phyloP scores from a whole-genome alignment of 345 rosid genomes.

The Lumnitzera littorea region DNA sequence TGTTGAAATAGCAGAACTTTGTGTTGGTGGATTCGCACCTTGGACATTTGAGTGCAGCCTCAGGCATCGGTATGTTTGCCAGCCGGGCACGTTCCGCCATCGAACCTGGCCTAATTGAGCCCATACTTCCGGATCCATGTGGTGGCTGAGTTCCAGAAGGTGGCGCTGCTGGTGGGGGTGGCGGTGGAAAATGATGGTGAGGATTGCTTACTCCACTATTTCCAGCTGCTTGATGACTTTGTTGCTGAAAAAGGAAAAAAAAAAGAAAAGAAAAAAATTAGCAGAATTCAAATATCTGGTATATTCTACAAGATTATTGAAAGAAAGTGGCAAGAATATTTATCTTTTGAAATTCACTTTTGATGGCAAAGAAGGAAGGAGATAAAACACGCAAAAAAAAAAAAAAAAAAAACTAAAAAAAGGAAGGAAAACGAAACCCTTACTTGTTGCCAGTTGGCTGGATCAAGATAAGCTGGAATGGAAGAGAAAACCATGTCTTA shows the following conservation, averaged over 20 bases:
- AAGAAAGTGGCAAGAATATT: slow-evolving; percentile 24
- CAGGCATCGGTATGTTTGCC: slow-evolving; percentile 33
- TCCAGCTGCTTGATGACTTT: slow-evolving; percentile 27
- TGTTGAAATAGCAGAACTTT: slow-evolving; percentile 48
- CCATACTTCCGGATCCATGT: slow-evolving; percentile 21
- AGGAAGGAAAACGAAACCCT: slow-evolving; percentile 14
- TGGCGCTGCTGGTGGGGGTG: slow-evolving; percentile 32
- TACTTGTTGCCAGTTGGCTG: slow-evolving; percentile 93
- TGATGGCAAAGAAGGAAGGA: slow-evolving; percentile 12
- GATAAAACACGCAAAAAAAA: no score
- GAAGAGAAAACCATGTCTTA: slow-evolving; percentile 76
- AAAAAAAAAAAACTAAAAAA: background rate
- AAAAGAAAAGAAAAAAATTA: slow-evolving; percentile 10
- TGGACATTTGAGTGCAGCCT: slow-evolving; percentile 39
- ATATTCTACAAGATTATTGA: slow-evolving; percentile 39
- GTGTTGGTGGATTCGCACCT: slow-evolving; percentile 44
- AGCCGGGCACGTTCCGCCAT: slow-evolving; percentile 83
- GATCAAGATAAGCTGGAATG: slow-evolving; percentile 90
- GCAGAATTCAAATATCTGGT: slow-evolving; percentile 20
- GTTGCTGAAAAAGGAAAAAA: slow-evolving; percentile 34
- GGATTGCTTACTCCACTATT: slow-evolving; percentile 20
- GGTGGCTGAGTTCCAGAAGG: slow-evolving; percentile 31
- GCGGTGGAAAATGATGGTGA: slow-evolving; percentile 23
- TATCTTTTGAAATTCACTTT: slow-evolving; percentile 34
- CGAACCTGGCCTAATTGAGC: slow-evolving; percentile 31